phyloP scores from a whole-genome alignment of 306 rosid genomes.

The Phaseolus lunatus region DNA sequence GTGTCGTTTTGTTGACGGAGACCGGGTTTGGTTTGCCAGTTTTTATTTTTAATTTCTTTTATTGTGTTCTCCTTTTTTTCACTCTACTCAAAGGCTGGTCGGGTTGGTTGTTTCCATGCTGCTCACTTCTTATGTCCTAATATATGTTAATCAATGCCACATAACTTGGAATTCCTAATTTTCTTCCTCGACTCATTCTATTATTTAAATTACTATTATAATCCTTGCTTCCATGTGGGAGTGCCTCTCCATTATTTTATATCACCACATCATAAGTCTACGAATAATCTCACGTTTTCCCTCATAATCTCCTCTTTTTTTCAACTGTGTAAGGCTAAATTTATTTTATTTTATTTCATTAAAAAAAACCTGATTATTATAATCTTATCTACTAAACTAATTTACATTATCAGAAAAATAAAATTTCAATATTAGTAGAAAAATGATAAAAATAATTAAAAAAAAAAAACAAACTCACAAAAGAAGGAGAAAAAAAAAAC shows the following conservation, averaged over 20 bases:
- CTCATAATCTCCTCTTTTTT: not conserved
- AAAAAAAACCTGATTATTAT: too few relatives aligned
- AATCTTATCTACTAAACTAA: too few relatives aligned
- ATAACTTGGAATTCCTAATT: not conserved
- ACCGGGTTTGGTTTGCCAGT: constrained; percentile 6
- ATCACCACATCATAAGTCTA: too few relatives aligned
- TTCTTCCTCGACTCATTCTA: not conserved
- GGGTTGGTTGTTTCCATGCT: constrained; percentile 13
- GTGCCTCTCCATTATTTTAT: not conserved
- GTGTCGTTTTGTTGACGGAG: constrained; percentile 41
- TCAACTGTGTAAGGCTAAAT: not conserved
- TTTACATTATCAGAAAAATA: too few relatives aligned
- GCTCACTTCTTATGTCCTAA: constrained; percentile 16
- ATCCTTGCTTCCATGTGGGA: not conserved
- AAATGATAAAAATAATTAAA: too few relatives aligned
- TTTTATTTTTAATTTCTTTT: not conserved
- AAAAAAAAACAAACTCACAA: too few relatives aligned
- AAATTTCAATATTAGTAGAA: too few relatives aligned
- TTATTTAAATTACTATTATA: constrained; percentile 15
- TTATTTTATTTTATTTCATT: too few relatives aligned
- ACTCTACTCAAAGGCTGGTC: constrained; percentile 46
- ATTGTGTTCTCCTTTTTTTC: constrained; percentile 25
- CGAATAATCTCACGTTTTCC: too few relatives aligned
- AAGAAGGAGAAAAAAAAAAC: too few relatives aligned
- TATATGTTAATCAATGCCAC: constrained; percentile 14